Conservation (phyloP, 345 rosid species). For the Salix purpurea region DNA sequence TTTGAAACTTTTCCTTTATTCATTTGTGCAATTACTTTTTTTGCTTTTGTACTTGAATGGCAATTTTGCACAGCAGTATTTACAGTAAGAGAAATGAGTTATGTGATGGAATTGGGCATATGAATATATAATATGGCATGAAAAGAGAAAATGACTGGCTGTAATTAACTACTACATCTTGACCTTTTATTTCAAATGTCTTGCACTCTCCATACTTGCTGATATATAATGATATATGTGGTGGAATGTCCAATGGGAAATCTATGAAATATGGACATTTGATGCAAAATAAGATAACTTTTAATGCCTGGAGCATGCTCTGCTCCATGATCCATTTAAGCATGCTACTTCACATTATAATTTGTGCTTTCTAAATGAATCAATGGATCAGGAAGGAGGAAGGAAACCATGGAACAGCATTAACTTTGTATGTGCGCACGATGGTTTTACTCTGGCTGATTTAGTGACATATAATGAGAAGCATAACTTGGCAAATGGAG, state of each 20-base stretch:
- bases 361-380: slow-evolving; percentile 15
- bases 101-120: neutral
- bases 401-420: slow-evolving; percentile 95
- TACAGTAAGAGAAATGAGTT: neutral
- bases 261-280: neutral
- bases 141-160: neutral
- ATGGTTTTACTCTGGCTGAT: slow-evolving; percentile 89
- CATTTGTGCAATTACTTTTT: neutral
- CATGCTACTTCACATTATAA: neutral
- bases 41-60: neutral
- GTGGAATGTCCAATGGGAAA: neutral
- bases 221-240: neutral
- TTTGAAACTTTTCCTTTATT: neutral
- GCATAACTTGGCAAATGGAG: slow-evolving; percentile 90
- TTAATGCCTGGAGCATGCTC: neutral
- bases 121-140: neutral
- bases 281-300: neutral
- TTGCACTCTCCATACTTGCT: neutral
- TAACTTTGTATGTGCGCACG: slow-evolving; percentile 92
- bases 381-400: slow-evolving; percentile 68
- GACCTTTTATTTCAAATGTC: neutral
- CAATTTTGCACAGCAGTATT: neutral
- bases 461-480: slow-evolving; percentile 80
- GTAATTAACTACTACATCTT: neutral
- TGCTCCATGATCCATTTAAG: neutral